Base-by-base conservation (phyloP, 805 yeast genomes). In the Saccharomycopsis sp. region DNA sequence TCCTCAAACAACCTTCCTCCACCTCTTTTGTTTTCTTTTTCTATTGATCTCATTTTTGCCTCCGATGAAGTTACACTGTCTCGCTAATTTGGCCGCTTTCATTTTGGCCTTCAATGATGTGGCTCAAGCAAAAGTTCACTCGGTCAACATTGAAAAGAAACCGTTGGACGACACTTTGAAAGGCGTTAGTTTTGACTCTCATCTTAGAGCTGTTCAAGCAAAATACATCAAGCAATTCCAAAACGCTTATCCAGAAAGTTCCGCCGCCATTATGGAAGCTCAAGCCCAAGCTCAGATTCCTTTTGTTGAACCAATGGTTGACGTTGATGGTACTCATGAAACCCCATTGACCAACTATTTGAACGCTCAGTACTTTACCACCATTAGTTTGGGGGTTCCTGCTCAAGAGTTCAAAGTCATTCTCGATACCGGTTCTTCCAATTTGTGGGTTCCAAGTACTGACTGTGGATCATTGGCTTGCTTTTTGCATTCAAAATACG, bases 291-390 rank as follows among this genome's bases (percentile, higher is more conserved):
- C 42, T 12, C 36, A 45, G 17, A 30, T 42, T 38, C 60, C 59
- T 13, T 51, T 58, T 29, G 56, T 51, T 25, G 48, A 45, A 21
- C 26, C 44, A 30, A 16, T 32, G 8, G 58, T 53, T 29, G 53
- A 54, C 33, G 51, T 54, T 26, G 65, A 57, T 15, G 75, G 70
- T 27, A n/a, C 12, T n/a, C 86, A 80, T 58, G 80, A 81, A 50
- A 70, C 85, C 36, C 96, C 97, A 10, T 73, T 92, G 60, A 80
- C 92, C 50, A 88, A 92, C 68, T 92, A 89, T 63, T 64, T 85
- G 65, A 92, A 92, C 60, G 97, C 97, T 32, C 98, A 92, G 67
- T 89, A 92, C 65, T 92, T 72, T 61, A 81, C 98, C 33, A 96
- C 89, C 57, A 83, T 92, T 53, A 68, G 77, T 43, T 56, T 92